Conservation (phyloP, 2,329 filamentous ascomycete genomes). For the Sporothrix sp. region DNA sequence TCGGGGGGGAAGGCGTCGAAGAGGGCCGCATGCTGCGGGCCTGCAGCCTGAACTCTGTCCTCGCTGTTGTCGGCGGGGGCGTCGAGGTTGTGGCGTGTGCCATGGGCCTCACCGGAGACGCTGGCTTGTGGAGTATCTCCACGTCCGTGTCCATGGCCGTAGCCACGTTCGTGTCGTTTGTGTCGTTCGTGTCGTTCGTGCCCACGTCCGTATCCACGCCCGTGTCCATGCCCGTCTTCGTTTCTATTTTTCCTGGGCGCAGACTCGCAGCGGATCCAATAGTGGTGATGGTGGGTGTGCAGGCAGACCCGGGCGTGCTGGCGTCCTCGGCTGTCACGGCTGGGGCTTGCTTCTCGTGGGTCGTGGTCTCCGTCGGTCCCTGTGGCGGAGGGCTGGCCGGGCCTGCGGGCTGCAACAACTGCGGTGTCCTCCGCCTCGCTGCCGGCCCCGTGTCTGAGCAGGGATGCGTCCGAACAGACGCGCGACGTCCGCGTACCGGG, state of each 20-base stretch:
- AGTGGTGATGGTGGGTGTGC: constrained; percentile 54
- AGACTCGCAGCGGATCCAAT: constrained; percentile 36
- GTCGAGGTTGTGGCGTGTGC: background rate
- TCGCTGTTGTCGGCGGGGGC: too few species aligned
- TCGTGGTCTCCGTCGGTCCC: background rate
- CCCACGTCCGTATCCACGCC: constrained; percentile 16
- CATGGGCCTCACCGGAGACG: background rate
- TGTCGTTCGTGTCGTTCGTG: background rate
- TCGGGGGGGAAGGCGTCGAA: constrained; percentile 21
- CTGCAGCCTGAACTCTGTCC: constrained; percentile 6
- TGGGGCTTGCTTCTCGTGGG: background rate
- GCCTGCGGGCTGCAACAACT: too few species aligned
- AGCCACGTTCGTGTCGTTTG: too few species aligned
- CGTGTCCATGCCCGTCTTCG: constrained; percentile 2
- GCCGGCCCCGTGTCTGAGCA: too few species aligned
- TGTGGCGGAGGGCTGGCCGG: background rate
- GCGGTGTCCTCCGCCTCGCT: background rate
- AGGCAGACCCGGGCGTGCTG: constrained; percentile 31
- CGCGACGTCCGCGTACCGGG: background rate
- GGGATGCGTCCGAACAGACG: background rate
- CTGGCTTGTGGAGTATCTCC: background rate
- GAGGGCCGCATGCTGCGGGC: constrained; percentile 7
- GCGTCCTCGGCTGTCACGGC: background rate
- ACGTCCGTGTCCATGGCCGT: background rate
- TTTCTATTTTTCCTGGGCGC: background rate